Evolutionary conservation across 768 basidiomycete genomes (phyloP).

Genomic region (Leccinum sublutescens): DNA sequence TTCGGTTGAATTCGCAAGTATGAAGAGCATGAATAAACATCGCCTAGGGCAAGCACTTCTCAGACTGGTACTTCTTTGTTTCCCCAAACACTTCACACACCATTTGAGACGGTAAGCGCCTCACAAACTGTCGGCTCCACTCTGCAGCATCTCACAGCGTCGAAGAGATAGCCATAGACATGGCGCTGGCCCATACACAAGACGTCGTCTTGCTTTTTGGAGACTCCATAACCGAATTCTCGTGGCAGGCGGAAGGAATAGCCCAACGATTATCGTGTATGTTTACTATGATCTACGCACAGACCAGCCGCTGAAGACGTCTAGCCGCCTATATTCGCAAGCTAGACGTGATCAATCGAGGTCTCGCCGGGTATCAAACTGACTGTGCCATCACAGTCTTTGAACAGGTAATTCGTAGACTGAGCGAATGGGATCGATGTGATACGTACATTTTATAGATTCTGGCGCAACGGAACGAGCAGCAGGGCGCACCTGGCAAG

Average conservation of each 20-base stretch:
- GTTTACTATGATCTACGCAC: not conserved
- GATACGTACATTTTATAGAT: constrained; percentile 38
- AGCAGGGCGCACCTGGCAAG: constrained; percentile 44
- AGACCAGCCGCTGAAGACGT: not conserved
- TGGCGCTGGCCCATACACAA: constrained; percentile 53
- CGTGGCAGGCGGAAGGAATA: constrained; percentile 61
- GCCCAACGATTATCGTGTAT: constrained; percentile 58
- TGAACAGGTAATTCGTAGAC: constrained; percentile 51
- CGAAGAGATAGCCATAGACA: constrained; percentile 24
- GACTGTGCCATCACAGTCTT: constrained; percentile 83
- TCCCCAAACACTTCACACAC: not conserved
- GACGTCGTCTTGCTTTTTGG: constrained; percentile 76
- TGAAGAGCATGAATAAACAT: not conserved
- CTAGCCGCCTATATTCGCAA: constrained; percentile 76
- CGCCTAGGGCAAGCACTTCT: not conserved
- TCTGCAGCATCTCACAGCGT: not conserved
- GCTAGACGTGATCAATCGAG: constrained; percentile 85
- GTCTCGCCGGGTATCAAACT: constrained; percentile 81
- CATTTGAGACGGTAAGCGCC: not conserved
- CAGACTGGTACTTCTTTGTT: not conserved
- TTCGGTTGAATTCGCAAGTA: not conserved
- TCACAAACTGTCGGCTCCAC: not conserved
- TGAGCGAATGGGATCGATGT: not conserved
- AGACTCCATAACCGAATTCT: constrained; percentile 76
- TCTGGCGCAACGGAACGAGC: constrained; percentile 52